Conservation (phyloP, 352 stramenopile genomes). For the Pythium biforme region DNA sequence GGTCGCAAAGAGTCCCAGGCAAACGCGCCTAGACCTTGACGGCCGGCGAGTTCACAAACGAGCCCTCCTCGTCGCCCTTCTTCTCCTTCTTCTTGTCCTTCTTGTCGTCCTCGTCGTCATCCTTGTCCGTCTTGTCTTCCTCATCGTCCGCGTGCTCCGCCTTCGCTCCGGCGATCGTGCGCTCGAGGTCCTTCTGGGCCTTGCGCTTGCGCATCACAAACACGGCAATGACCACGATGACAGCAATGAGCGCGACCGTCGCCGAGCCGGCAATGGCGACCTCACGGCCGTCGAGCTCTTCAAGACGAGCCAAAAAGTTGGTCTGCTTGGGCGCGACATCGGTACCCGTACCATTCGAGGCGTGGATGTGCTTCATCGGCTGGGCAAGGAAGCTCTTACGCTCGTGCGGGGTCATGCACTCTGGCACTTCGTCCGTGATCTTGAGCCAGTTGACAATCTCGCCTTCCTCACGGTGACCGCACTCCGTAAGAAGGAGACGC, state of each 20-base stretch:
- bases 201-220: slow-evolving; percentile 80
- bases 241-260: slow-evolving; percentile 56
- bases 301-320: slow-evolving; percentile 63
- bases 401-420: slow-evolving; percentile 80
- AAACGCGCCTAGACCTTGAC: slow-evolving; percentile 42
- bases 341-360: slow-evolving; percentile 54
- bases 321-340: slow-evolving; percentile 51
- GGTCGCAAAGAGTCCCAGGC: slow-evolving; percentile 1
- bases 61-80: slow-evolving; percentile 64
- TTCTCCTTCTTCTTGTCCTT: slow-evolving; percentile 75
- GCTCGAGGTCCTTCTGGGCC: slow-evolving; percentile 74
- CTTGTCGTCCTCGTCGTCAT: slow-evolving; percentile 58
- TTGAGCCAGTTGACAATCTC: slow-evolving; percentile 87
- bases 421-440: slow-evolving; percentile 75
- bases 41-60: slow-evolving; percentile 82
- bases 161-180: slow-evolving; percentile 80
- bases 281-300: slow-evolving; percentile 62
- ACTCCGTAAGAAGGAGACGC: slow-evolving; percentile 75
- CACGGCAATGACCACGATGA: slow-evolving; percentile 65
- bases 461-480: slow-evolving; percentile 77
- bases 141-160: slow-evolving; percentile 54
- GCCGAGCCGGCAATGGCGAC: slow-evolving; percentile 64
- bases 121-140: slow-evolving; percentile 67
- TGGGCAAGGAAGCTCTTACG: slow-evolving; percentile 80
- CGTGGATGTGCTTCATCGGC: slow-evolving; percentile 87